Base-by-base conservation (phyloP, 2,329 filamentous ascomycete species). In the Neocucurbitaria cava region DNA sequence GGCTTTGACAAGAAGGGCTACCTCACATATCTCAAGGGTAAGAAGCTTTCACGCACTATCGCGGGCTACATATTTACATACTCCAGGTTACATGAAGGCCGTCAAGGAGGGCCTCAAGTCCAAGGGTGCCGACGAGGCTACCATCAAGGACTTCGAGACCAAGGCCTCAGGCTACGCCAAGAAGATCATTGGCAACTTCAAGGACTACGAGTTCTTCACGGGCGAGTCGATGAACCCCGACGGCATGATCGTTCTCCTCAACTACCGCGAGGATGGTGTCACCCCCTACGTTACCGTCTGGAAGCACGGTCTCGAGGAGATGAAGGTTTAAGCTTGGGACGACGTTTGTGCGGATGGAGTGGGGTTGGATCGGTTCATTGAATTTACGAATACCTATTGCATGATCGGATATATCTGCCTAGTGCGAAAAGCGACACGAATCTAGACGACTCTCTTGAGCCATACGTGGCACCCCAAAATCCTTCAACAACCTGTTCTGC, bases 231-330 rank as follows among this genome's bases (percentile, higher is more conserved):
- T 96, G 91, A 87, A 96, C 81, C 88, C 90, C 70, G 91, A 96
- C 74, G 93, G 89, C 83, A 96, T 97, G 95, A 84, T 96, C 71
- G 84, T 93, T 65, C 90, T 97, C 67, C 89, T 97, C 76, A 96
- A 97, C 86, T 99, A 96, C 87, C 94, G 95, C 72, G 93, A 96
- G 78, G 95, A 98, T 72, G 95, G 95, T 78, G 79, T 89, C 68
- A 98, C 94, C 51, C 95, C 95, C 57, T 99, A 85, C 77, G 84
- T 96, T 71, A 90, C 87, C 66, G 82, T 96, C 82, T 98, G 93
- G 94, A 97, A 98, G 87, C 90, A 97, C 82, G 95, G 94, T 75
- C 81, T 98, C 64, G 83, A 82, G 69, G 89, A 89, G 83, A 87
- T 87, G 84, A 98, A 99, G 91, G 92, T 98, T 69, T 99, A 94